Evolutionary conservation across 768 basidiomycete genomes (phyloP).

Genomic region (Podaxis sp.): DNA sequence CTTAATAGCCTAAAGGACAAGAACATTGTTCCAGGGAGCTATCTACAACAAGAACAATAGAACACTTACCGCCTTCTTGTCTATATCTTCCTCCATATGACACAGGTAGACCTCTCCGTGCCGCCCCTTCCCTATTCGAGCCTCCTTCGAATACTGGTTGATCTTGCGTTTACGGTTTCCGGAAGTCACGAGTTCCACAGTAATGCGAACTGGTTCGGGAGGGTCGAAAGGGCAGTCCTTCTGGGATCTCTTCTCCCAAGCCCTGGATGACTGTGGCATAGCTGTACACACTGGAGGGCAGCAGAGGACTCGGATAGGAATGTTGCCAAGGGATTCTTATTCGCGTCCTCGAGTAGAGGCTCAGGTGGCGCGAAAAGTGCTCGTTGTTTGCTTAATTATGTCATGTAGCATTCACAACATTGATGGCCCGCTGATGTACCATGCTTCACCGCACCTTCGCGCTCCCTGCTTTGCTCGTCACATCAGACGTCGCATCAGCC

Average conservation of each 20-base stretch:
- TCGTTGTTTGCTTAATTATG: conserved; percentile 7
- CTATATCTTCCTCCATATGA: conserved; percentile 33
- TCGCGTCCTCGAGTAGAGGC: conserved; percentile 4
- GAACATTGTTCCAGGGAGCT: not conserved
- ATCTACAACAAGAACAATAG: not conserved
- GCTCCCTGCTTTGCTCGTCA: not conserved
- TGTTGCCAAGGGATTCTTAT: not conserved
- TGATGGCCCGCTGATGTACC: not conserved
- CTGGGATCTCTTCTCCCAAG: conserved; percentile 5
- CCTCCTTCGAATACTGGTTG: conserved; percentile 69
- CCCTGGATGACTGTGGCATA: conserved; percentile 5
- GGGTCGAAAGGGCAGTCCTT: conserved; percentile 32
- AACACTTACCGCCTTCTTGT: conserved; percentile 45
- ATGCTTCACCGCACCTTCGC: not conserved
- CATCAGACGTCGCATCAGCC: no score
- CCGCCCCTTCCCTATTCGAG: conserved; percentile 36
- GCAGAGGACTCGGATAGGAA: not conserved
- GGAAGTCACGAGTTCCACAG: conserved; percentile 31
- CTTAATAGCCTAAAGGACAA: conserved; percentile 59
- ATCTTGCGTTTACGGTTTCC: conserved; percentile 32
- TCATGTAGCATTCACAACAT: conserved; percentile 1
- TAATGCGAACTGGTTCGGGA: conserved; percentile 42
- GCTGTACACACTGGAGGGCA: not conserved
- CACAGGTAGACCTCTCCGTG: conserved; percentile 74
- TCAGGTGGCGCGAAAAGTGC: conserved; percentile 2